These are phyloP conservation scores for Avena eriantha DNA, from an alignment of 176 grass and related monocot species.

Conservation along the genomic window DNA sequence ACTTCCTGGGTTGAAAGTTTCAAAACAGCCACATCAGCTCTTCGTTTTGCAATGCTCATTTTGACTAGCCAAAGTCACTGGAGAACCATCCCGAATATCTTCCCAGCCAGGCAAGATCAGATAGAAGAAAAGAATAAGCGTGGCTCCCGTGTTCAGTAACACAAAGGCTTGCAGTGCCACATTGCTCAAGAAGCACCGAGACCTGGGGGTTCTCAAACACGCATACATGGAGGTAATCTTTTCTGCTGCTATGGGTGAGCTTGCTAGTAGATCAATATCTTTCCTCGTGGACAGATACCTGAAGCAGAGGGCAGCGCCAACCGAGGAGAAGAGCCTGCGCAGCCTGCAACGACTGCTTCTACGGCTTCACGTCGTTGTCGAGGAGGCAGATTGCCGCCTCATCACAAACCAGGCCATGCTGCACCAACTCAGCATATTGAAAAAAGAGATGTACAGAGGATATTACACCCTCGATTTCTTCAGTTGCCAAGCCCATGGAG, in stretches of 20 bases:
- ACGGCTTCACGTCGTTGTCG: not conserved
- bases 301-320: not conserved
- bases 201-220: not conserved
- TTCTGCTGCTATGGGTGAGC: not conserved
- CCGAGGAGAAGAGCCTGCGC: not conserved
- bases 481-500: not conserved
- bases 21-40: not conserved
- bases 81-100: not conserved
- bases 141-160: not conserved
- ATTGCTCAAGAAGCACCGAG: not conserved
- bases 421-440: not conserved
- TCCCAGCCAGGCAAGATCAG: not conserved
- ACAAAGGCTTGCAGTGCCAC: not conserved
- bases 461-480: not conserved
- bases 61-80: not conserved
- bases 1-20: too few species aligned
- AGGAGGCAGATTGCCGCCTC: not conserved
- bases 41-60: not conserved
- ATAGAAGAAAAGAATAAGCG: not conserved
- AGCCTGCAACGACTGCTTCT: not conserved
- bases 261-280: not conserved
- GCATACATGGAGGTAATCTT: not conserved
- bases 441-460: not conserved
- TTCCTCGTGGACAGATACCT: not conserved
- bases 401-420: slow-evolving; percentile 6